Conservation (phyloP, 352 stramenopile species). For the Pythium brachiatum region DNA sequence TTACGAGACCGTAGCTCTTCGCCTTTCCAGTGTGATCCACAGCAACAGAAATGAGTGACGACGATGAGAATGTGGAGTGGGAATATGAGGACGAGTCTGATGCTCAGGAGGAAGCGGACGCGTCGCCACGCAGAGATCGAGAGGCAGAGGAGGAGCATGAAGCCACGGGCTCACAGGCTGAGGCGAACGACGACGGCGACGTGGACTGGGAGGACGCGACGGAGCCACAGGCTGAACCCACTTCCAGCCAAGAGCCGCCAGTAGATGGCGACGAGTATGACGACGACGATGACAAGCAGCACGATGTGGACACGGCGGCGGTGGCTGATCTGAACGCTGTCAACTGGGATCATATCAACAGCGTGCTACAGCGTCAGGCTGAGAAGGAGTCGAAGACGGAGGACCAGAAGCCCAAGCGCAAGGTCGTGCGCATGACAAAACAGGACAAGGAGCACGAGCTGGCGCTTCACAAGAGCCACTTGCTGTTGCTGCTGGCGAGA, state of each 20-base stretch:
- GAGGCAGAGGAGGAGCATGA: conserved; percentile 14
- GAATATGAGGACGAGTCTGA: conserved; percentile 27
- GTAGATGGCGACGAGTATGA: conserved; percentile 6
- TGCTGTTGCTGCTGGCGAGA: conserved; percentile 57
- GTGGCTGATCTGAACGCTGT: conserved; percentile 38
- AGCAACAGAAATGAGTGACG: conserved; percentile 13
- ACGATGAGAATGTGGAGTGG: conserved; percentile 23
- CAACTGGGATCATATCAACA: conserved; percentile 74
- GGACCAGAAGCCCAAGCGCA: conserved; percentile 22
- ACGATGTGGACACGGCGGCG: conserved; percentile 7
- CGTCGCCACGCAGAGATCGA: background rate
- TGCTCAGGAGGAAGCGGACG: background rate
- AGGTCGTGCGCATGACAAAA: conserved; percentile 53
- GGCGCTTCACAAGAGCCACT: conserved; percentile 63
- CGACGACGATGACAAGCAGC: background rate
- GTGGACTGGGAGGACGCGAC: conserved; percentile 62
- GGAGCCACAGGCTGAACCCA: conserved; percentile 21
- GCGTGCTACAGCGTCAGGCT: conserved; percentile 37
- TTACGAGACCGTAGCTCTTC: background rate
- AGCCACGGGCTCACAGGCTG: conserved; percentile 46
- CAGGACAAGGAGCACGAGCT: conserved; percentile 61
- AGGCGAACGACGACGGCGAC: conserved; percentile 47
- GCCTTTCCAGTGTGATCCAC: background rate
- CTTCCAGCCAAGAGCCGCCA: conserved; percentile 12
- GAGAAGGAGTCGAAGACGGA: conserved; percentile 14